These are phyloP conservation scores for Chalciporus piperatus DNA, from an alignment of 768 basidiomycete genomes.

Conservation along the genomic window DNA sequence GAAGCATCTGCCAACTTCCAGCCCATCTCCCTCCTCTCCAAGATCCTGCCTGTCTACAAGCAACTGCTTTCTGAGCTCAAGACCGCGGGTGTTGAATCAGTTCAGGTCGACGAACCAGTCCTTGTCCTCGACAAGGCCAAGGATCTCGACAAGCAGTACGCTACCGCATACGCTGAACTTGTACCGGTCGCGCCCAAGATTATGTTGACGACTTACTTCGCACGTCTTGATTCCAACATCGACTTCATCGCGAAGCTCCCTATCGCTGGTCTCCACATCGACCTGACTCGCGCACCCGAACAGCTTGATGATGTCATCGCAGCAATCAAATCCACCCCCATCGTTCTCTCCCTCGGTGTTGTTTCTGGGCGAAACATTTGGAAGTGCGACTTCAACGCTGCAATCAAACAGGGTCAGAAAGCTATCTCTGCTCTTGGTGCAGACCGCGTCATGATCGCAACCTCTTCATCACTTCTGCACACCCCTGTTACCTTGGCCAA, in stretches of 20 bases:
- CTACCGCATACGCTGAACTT: slow-evolving; percentile 77
- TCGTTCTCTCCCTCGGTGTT: slow-evolving; percentile 88
- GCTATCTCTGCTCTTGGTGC: slow-evolving; percentile 80
- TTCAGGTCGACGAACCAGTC: slow-evolving; percentile 96
- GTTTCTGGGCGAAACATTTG: slow-evolving; percentile 99
- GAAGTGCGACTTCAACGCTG: slow-evolving; percentile 91
- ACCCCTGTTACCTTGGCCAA: slow-evolving; percentile 93
- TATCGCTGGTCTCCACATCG: slow-evolving; percentile 91
- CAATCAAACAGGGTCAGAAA: slow-evolving; percentile 79
- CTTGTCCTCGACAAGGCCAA: slow-evolving; percentile 88
- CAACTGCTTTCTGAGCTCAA: slow-evolving; percentile 89
- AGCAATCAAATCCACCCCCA: slow-evolving; percentile 78
- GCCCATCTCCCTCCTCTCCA: slow-evolving; percentile 85
- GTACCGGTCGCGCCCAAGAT: slow-evolving; percentile 85
- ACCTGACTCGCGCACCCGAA: slow-evolving; percentile 88
- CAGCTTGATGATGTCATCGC: slow-evolving; percentile 82
- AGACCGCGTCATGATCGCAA: slow-evolving; percentile 88
- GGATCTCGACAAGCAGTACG: slow-evolving; percentile 74
- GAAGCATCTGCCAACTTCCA: slow-evolving; percentile 82
- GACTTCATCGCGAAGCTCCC: slow-evolving; percentile 89
- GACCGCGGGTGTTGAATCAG: slow-evolving; percentile 88
- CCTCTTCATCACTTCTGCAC: slow-evolving; percentile 97
- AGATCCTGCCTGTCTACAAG: slow-evolving; percentile 89
- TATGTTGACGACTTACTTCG: slow-evolving; percentile 93
- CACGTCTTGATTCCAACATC: slow-evolving; percentile 91